Evolutionary conservation across 441 rosid genomes (phyloP).

Genomic region (Croton laevigatus): DNA sequence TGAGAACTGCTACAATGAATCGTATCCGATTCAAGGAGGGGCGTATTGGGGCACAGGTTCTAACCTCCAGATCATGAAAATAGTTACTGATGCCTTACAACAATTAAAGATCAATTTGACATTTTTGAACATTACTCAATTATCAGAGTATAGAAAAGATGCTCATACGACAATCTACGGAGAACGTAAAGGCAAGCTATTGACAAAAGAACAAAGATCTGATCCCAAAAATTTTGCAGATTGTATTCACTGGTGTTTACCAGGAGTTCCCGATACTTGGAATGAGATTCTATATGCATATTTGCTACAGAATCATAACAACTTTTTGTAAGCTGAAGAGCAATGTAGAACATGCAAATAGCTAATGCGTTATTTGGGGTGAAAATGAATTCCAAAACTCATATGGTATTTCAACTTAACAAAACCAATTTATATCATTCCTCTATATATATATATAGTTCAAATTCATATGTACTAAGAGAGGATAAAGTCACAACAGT

Average conservation of each 20-base stretch:
- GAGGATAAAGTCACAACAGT: not conserved
- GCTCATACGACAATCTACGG: constrained; percentile 78
- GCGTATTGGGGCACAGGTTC: constrained; percentile 94
- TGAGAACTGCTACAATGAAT: constrained; percentile 76
- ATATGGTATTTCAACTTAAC: too few species aligned
- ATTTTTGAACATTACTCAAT: constrained; percentile 68
- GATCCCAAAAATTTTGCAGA: constrained; percentile 71
- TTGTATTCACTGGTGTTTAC: constrained; percentile 97
- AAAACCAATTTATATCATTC: too few species aligned
- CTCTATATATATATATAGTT: too few species aligned
- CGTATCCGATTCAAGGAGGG: constrained; percentile 49
- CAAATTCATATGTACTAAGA: too few species aligned
- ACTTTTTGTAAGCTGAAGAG: constrained; percentile 26
- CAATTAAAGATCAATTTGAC: constrained; percentile 49
- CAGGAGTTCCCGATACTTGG: constrained; percentile 94
- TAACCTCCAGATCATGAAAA: constrained; percentile 70
- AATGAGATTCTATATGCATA: constrained; percentile 78
- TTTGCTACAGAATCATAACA: constrained; percentile 50
- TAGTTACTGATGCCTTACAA: constrained; percentile 39
- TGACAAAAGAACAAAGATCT: constrained; percentile 30
- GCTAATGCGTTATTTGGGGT: not conserved
- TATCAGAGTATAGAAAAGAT: constrained; percentile 85
- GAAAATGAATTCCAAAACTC: too few species aligned
- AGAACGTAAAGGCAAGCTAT: constrained; percentile 73
- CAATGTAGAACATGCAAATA: not conserved